These are phyloP conservation scores for Pezicula rhizophila DNA, from an alignment of 2,329 filamentous ascomycete genomes.

Conservation along the genomic window DNA sequence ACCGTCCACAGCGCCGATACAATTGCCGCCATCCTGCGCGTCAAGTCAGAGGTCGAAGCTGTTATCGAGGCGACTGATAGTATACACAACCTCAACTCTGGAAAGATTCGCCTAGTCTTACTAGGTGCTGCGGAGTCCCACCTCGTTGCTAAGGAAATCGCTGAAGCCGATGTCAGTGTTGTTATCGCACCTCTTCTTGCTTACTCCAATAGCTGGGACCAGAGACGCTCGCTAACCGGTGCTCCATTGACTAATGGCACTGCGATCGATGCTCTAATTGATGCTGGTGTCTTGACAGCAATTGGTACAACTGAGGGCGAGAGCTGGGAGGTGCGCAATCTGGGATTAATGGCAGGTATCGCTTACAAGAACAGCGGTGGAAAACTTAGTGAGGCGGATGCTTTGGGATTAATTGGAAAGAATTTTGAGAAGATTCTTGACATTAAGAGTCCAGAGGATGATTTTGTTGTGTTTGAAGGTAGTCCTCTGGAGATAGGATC, in stretches of 20 bases:
- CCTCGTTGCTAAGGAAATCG: constrained; percentile 52
- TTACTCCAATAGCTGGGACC: constrained; percentile 51
- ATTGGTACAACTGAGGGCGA: constrained; percentile 47
- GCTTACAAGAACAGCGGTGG: constrained; percentile 52
- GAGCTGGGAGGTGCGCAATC: constrained; percentile 55
- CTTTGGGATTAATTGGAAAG: constrained; percentile 48
- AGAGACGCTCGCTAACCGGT: constrained; percentile 55
- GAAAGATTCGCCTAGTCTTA: constrained; percentile 45
- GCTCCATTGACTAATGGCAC: constrained; percentile 63
- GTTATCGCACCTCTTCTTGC: constrained; percentile 54
- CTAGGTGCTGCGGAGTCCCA: constrained; percentile 59
- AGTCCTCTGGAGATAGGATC: constrained; percentile 55
- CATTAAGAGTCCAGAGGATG: constrained; percentile 28
- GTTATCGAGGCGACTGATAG: constrained; percentile 23
- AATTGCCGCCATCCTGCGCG: constrained; percentile 51
- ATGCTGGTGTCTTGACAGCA: constrained; percentile 51
- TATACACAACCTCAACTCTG: neutral
- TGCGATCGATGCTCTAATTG: constrained; percentile 48
- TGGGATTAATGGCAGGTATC: constrained; percentile 54
- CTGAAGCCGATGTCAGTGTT: constrained; percentile 49
- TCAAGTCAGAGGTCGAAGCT: constrained; percentile 51
- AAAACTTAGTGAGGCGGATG: constrained; percentile 44
- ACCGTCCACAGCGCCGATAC: constrained; percentile 57
- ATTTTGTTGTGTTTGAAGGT: constrained; percentile 60
- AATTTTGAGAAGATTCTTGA: constrained; percentile 56